Evolutionary conservation across 257 asterid genomes (phyloP), one percentile per base, ranked within the genome.

Genomic region (Solanum bulbocastanum): DNA sequence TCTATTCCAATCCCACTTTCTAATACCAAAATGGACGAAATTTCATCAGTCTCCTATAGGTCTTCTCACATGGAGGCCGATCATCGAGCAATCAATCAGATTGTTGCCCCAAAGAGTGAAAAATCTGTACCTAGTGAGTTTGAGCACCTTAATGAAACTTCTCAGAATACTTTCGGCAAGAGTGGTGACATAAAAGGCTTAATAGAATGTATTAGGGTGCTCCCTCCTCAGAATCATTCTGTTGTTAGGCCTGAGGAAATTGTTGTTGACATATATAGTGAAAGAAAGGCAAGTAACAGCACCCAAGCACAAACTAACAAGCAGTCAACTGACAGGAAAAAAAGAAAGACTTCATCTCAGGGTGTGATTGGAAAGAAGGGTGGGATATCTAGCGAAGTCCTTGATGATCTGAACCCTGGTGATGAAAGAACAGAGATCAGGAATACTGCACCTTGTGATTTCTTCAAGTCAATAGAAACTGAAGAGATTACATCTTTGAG

Each of bases 61-160:
- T 62, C 27, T 85, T 83, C 52, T 85, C 83, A 4, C 87, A 11
- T 81, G 79, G 65, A 86, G 82, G 83, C 62, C 82, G 42, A 78
- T 90, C 79, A 74, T 39, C 91, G 15, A 83, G 88, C 87, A 73
- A 36, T 86, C 30, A 87, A 16, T 73, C 89, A 84, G 83, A 86
- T 42, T 27, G 88, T 87, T 52, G 25, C 85, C 89, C 83, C 68
- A 39, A 87, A 39, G 81, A 88, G 88, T 83, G 85, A 65, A 20
- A 18, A 25, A 32, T 66, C 39, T 76, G 14, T 74, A 30, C 37
- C 42, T 35, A 75, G 23, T 33, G 65, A 85, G 52, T 32, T 40
- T 23, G 86, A 66, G 90, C 72, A 72, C 37, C 68, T 89, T 40
- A 87, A 84, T 22, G 90, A 86, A 62, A 86, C 89, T 88, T 30